Evolutionary conservation across 1,139 yeast species (phyloP).

Genomic region (Blastobotrys aristatus): DNA sequence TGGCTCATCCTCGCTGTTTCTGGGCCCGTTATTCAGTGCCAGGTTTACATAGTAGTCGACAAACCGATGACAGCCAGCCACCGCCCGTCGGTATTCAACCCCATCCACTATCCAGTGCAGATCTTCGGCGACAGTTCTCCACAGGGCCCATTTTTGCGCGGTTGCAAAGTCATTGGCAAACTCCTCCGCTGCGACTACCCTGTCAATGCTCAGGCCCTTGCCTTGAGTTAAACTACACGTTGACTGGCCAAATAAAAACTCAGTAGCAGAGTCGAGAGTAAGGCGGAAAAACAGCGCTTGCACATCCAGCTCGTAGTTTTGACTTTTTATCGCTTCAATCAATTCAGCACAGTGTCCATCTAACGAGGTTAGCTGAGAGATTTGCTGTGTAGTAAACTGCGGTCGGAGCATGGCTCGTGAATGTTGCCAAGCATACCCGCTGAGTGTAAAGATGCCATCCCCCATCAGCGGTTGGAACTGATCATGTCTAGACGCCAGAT

Average conservation of each 20-base stretch:
- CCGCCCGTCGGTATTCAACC: constrained; percentile 34
- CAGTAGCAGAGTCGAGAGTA: constrained; percentile 56
- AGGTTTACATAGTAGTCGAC: constrained; percentile 33
- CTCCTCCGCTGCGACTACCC: constrained; percentile 18
- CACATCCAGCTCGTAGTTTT: constrained; percentile 33
- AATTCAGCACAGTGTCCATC: constrained; percentile 29
- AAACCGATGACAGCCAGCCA: constrained; percentile 29
- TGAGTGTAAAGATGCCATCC: constrained; percentile 54
- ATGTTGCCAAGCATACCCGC: constrained; percentile 54
- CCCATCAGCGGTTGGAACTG: constrained; percentile 46
- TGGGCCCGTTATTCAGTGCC: constrained; percentile 23
- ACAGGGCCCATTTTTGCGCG: constrained; percentile 39
- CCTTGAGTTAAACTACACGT: constrained; percentile 37
- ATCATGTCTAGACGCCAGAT: constrained; percentile 46
- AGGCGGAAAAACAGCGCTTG: constrained; percentile 47
- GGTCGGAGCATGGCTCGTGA: constrained; percentile 55
- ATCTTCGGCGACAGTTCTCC: constrained; percentile 39
- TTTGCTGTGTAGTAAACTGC: constrained; percentile 53
- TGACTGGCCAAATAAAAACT: constrained; percentile 54
- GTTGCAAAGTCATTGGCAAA: constrained; percentile 44
- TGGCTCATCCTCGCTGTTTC: constrained; percentile 12
- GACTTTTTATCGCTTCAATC: constrained; percentile 11
- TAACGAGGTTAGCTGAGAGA: constrained; percentile 45
- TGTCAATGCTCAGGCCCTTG: constrained; percentile 11
- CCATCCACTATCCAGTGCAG: constrained; percentile 35